Base-by-base conservation (phyloP, 1,284 basidiomycete species). In the Pterulicium gracile region DNA sequence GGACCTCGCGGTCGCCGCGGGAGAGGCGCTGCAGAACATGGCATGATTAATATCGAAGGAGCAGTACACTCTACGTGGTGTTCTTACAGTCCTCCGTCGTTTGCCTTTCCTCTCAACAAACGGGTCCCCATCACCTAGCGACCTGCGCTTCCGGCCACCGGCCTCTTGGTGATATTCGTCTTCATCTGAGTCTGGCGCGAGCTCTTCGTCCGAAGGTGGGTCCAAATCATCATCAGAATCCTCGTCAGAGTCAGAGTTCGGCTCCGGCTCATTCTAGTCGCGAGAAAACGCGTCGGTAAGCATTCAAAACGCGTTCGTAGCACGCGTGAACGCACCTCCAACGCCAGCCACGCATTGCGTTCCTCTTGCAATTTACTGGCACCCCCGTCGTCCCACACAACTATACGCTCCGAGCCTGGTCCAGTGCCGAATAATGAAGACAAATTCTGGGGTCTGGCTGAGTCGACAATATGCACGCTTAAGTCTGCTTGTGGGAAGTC, bases 381-480 rank as follows among this genome's bases (percentile, higher is more conserved):
- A 21, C 77, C 79, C 4, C 89, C 90, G 57, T 97, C 93, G 52
- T 92, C 90, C 93, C 93, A 96, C 0, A 96, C 73, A 36, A 89
- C 65, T 35, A 92, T 77, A 35, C 81, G 69, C 49, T 88, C 81
- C 1, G 75, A 78, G 46, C 77, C 79, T 48, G 76, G 74, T 12
- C 79, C 80, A 22, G 74, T 74, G 4, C 81, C 81, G 61, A 96
- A 98, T 21, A 98, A 67, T 65, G 86, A 97, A 40, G 83, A 75
- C 57, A 98, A 70, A 63, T 95, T 93, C 63, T 89, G 84, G 3
- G 96, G 96, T 32, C 96, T 77, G 45, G 86, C 81, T 4, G 93
- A 90, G 63, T 99, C 96, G 62, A 99, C 88, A 56, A 98, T 81
- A 67, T 99, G 96, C 22, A 93, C 76, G 15, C 75, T 79, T 22